Conservation (phyloP, 257 asterid genomes). For the Osmanthus fragrans region DNA sequence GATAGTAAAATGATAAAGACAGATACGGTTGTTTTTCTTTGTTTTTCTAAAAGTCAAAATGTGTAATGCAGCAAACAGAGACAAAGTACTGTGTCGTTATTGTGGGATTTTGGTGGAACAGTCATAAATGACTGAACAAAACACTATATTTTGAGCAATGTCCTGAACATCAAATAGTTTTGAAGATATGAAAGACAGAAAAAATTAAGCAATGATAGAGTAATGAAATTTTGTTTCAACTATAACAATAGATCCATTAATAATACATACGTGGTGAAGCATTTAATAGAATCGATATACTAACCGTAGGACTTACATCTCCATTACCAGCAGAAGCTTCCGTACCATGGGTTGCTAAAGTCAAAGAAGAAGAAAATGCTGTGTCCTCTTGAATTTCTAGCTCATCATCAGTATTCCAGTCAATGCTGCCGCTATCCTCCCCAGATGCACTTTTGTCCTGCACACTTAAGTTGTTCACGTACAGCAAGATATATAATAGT, state of each 20-base stretch:
- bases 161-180: neutral
- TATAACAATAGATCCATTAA: neutral
- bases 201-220: neutral
- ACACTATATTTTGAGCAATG: conserved; percentile 9
- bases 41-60: neutral
- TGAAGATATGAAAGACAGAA: neutral
- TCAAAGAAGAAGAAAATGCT: conserved; percentile 26
- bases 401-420: conserved; percentile 62
- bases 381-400: conserved; percentile 29
- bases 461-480: neutral
- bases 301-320: conserved; percentile 33
- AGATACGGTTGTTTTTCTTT: neutral
- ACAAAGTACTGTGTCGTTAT: neutral
- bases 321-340: conserved; percentile 15
- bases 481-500: neutral
- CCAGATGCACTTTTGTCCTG: conserved; percentile 36
- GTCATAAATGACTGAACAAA: neutral
- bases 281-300: conserved; percentile 5
- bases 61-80: neutral
- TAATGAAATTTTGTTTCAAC: neutral
- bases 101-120: neutral
- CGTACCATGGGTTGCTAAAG: neutral
- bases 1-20: neutral
- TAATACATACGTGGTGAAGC: conserved; percentile 7
- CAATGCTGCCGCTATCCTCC: conserved; percentile 29